Base-by-base conservation (phyloP, 2,329 filamentous ascomycete species). In the Pseudopithomyces maydicus region DNA sequence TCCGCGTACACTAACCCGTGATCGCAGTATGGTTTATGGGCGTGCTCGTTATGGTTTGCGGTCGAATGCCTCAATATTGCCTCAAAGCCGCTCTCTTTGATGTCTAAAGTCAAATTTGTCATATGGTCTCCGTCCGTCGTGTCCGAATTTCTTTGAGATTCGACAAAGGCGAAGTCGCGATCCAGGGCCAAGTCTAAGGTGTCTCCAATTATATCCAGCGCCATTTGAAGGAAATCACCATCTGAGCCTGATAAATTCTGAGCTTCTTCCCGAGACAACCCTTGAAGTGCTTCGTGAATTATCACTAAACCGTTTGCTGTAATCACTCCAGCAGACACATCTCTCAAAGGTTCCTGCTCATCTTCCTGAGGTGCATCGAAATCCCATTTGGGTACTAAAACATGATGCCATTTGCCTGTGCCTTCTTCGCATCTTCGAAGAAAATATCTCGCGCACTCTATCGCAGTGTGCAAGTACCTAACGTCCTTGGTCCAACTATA, bases 1-100 rank as follows among this genome's bases (percentile, higher is more conserved):
- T 82, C 80, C 0, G 80, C 80, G 63, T 82, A 82, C 0, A 82
- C 80, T 19, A 83, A 57, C 1, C 80, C 80, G 64, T 82, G 80
- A 52, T 82, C 71, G 6, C 75, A 74, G 67, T 79, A 81, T 33
- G 75, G 72, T 45, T 75, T 71, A 22, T 78, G 79, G 10, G 79
- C 79, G 66, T 77, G 77, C 56, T 79, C 72, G 44, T 79, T 80
- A 59, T 80, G 79, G 53, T 82, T 81, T 11, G 80, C 79, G 1
- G 80, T 82, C 4, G 79, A 76, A 49, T 80, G 78, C 12, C 73
- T 68, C 7, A 84, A 58, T 17, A 84, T 81, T 6, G 77, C 80
- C 51, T 82, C 80, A 48, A 77, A 77, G 3, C 64, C 55, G 2
- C 70, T 74, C 14, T 68, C 65, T 1, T 63, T 66, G 1, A 70